A percentile compares a stretch with the other conserved stretches of the same genome.
phyloP scores from a whole-genome alignment of 2,329 filamentous ascomycete genomes.

The Colletotrichum sp. region DNA sequence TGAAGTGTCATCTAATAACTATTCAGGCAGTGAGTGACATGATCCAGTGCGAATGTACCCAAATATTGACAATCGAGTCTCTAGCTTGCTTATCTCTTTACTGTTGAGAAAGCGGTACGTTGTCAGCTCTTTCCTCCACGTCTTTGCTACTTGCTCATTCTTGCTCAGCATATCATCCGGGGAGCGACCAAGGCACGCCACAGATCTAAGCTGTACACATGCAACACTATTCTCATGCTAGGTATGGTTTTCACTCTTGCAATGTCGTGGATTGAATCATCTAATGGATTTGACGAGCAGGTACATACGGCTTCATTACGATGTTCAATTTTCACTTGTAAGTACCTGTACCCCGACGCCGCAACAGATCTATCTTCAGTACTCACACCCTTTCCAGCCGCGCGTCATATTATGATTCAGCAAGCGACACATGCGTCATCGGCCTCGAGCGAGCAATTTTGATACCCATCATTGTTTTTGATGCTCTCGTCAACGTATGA shows the following conservation, averaged over 20 bases:
- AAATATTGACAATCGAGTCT: rapidly evolving
- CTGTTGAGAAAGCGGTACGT: not conserved
- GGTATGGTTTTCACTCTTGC: not conserved
- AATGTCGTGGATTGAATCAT: not conserved
- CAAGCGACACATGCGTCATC: not conserved
- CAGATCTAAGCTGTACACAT: not conserved
- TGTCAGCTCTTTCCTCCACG: not conserved
- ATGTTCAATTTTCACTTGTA: not conserved
- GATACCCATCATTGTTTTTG: not conserved
- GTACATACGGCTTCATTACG: not conserved
- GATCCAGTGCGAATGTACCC: too few species aligned
- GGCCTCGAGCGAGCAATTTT: not conserved
- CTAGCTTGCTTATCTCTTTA: not conserved
- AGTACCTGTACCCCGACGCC: not conserved
- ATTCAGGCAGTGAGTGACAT: not conserved
- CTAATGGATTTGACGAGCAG: not conserved
- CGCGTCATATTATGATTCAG: not conserved
- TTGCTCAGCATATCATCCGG: not conserved
- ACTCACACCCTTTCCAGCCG: not conserved
- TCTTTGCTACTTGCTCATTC: not conserved
- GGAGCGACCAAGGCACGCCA: not conserved
- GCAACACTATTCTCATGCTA: not conserved
- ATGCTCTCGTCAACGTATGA: not conserved
- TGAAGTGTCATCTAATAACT: not conserved
- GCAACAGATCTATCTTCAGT: not conserved